These are phyloP conservation scores for Cardamine chenopodiifolia DNA, from an alignment of 345 rosid species.

Conservation along the genomic window DNA sequence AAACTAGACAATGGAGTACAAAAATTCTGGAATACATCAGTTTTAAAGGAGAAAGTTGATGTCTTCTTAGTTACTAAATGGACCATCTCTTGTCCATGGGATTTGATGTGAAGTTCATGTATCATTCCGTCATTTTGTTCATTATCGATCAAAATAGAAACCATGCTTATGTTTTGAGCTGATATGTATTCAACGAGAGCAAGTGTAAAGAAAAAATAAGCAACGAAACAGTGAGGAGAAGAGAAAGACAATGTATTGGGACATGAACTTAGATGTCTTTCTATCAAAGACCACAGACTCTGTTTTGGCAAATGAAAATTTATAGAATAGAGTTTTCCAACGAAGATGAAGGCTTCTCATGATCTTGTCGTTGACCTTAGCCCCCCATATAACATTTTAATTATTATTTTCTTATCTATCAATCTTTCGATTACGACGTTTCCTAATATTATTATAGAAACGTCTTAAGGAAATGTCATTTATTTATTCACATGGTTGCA, in stretches of 20 bases:
- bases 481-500: constrained; percentile 30
- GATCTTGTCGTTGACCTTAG: constrained; percentile 37
- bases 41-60: neutral
- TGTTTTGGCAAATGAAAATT: constrained; percentile 25
- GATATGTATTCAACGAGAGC: neutral
- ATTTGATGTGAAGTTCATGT: neutral
- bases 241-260: constrained; percentile 39
- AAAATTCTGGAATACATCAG: constrained; percentile 15
- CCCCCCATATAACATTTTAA: constrained; percentile 22
- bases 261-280: constrained; percentile 37
- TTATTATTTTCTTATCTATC: neutral
- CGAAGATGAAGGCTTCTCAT: constrained; percentile 41
- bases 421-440: constrained; percentile 30
- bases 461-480: constrained; percentile 9
- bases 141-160: neutral
- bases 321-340: constrained; percentile 39
- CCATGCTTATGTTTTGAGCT: neutral
- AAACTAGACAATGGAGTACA: neutral
- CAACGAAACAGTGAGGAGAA: constrained; percentile 33
- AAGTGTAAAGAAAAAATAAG: neutral
- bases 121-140: neutral
- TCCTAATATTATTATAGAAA: constrained; percentile 14
- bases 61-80: neutral
- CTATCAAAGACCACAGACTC: constrained; percentile 20
- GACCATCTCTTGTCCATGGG: neutral